Evolutionary conservation across 192 early-diverging fungal species (phyloP).

Genomic region (Dissophora ornata): DNA sequence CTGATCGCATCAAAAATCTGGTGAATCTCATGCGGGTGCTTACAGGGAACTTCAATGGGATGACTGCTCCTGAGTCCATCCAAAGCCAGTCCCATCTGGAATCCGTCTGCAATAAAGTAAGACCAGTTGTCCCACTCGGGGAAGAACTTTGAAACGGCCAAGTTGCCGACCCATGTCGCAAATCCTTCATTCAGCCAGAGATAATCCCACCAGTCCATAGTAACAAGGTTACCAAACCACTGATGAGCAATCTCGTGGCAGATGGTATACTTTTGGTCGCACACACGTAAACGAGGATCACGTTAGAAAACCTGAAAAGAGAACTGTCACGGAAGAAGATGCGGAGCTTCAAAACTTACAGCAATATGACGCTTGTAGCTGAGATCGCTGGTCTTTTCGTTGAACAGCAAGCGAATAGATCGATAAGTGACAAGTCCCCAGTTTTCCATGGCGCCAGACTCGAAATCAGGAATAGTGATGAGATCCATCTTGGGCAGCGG

Average conservation of each 20-base stretch:
- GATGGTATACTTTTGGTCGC: constrained; percentile 72
- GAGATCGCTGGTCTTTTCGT: constrained; percentile 79
- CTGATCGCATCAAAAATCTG: constrained; percentile 97
- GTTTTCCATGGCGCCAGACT: constrained; percentile 93
- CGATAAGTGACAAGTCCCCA: constrained; percentile 97
- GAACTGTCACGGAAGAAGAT: too few relatives aligned
- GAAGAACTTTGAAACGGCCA: constrained; percentile 90
- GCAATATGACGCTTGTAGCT: constrained; percentile 85
- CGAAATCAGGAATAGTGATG: constrained; percentile 94
- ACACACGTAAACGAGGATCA: not conserved
- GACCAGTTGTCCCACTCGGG: constrained; percentile 97
- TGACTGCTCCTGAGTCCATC: constrained; percentile 90
- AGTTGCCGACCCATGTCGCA: constrained; percentile 94
- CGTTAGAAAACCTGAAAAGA: too few relatives aligned
- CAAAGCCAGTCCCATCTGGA: constrained; percentile 78
- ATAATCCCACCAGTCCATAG: constrained; percentile 96
- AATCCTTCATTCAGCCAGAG: constrained; percentile 99
- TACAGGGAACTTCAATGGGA: constrained; percentile 92
- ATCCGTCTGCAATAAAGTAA: constrained; percentile 82
- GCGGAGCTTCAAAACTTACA: too few relatives aligned
- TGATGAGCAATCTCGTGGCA: constrained; percentile 90
- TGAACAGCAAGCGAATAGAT: constrained; percentile 85
- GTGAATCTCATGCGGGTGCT: constrained; percentile 85
- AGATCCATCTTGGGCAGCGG: constrained; percentile 93
- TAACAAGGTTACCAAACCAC: constrained; percentile 97